phyloP scores from a whole-genome alignment of 345 rosid genomes.

The rapeseed (Brassica napus) region Da-Ae NC_063446.1:41421001-41421500 shows the following conservation, averaged over 20 bases:
- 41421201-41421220: constrained; percentile 67
- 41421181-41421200: not conserved
- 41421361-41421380: constrained; percentile 82
- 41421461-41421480: constrained; percentile 21
- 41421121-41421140: not conserved
- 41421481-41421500: constrained; percentile 21
- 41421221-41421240: constrained; percentile 74
- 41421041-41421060: constrained; percentile 84
- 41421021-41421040: constrained; percentile 70
- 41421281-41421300: constrained; percentile 79
- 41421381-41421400: constrained; percentile 83
- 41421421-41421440: not conserved
- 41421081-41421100: constrained; percentile 93
- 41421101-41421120: constrained; percentile 80
- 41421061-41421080: constrained; percentile 79
- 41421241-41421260: constrained; percentile 86
- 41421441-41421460: constrained; percentile 28
- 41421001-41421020: constrained; percentile 72
- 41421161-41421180: not conserved
- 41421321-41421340: constrained; percentile 81
- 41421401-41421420: constrained; percentile 50
- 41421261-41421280: constrained; percentile 90
- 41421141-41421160: not conserved
- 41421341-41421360: constrained; percentile 69
- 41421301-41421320: constrained; percentile 67